Percentiles rank a stretch among this genome's conserved stretches.
These are phyloP conservation scores for Schizothecium vesticola DNA, from an alignment of 495 filamentous ascomycete species.

Conservation along the genomic window DNA sequence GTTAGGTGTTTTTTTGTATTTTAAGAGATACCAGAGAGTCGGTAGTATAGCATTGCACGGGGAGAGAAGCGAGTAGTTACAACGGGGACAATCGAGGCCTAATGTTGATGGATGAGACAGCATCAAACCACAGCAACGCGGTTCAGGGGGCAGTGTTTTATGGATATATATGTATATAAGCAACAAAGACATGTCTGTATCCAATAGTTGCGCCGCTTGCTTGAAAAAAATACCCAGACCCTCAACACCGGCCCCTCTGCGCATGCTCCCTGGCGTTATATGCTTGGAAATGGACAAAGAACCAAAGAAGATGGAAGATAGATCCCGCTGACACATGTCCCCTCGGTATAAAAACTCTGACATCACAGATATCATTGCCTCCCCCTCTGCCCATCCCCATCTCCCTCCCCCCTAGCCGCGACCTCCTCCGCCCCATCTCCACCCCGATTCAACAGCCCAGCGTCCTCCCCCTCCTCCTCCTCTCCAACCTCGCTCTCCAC, in stretches of 20 bases:
- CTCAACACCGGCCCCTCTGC: neutral
- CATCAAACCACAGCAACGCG: neutral
- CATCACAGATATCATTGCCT: neutral
- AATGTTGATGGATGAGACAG: neutral
- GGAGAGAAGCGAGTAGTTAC: neutral
- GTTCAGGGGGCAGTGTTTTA: neutral
- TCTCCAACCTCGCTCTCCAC: neutral
- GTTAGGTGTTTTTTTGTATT: slow-evolving; percentile 35
- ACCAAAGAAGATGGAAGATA: no score
- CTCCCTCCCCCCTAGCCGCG: neutral
- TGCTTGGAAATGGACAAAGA: neutral
- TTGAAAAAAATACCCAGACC: neutral
- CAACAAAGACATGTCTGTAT: neutral
- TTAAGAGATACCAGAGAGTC: neutral
- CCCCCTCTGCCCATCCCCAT: neutral
- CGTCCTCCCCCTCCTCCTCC: neutral
- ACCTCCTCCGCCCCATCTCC: neutral
- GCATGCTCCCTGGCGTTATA: neutral
- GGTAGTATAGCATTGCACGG: neutral
- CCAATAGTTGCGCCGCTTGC: neutral
- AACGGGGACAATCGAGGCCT: neutral
- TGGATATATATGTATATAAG: neutral
- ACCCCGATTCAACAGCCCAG: neutral
- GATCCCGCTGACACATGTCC: no score
- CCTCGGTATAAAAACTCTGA: neutral